These are phyloP conservation scores for Smittium mucronatum DNA, from an alignment of 371 early-diverging fungal species.

Conservation along the genomic window DNA sequence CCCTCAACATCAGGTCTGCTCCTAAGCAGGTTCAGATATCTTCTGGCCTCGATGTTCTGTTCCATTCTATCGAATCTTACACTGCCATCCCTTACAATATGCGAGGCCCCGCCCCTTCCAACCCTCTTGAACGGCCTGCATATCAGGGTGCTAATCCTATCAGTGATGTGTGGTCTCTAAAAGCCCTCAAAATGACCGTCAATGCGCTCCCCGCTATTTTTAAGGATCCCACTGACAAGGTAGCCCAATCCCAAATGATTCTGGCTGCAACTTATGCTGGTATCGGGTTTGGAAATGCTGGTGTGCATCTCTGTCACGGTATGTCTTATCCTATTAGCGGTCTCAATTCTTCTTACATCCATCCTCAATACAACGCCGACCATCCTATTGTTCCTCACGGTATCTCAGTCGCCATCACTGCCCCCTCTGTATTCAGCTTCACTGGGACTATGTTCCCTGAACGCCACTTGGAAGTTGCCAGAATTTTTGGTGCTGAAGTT, in stretches of 20 bases:
- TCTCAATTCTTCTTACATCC: constrained; percentile 63
- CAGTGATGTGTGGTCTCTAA: constrained; percentile 77
- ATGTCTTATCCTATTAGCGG: constrained; percentile 65
- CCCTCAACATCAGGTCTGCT: constrained; percentile 74
- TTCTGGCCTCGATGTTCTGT: constrained; percentile 78
- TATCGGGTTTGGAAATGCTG: constrained; percentile 88
- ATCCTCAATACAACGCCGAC: constrained; percentile 65
- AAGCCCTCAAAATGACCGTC: constrained; percentile 68
- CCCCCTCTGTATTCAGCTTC: constrained; percentile 79
- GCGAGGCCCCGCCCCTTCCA: constrained; percentile 64
- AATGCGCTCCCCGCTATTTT: constrained; percentile 62
- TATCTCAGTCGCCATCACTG: constrained; percentile 76
- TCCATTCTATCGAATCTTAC: constrained; percentile 81
- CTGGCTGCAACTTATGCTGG: constrained; percentile 85
- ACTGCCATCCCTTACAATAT: constrained; percentile 77
- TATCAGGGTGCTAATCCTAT: constrained; percentile 89
- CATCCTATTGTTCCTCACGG: constrained; percentile 64
- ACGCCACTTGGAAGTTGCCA: constrained; percentile 72
- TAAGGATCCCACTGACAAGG: constrained; percentile 51
- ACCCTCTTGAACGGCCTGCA: constrained; percentile 74
- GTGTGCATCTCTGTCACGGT: constrained; percentile 56
- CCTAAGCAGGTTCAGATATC: constrained; percentile 72
- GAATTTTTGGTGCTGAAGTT: constrained; percentile 62
- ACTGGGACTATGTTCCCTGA: constrained; percentile 68
- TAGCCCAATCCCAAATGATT: constrained; percentile 75